Evolutionary conservation across 1,139 yeast species (phyloP), one percentile per base, ranked within the genome.

Genomic region (Taphrina communis): DNA sequence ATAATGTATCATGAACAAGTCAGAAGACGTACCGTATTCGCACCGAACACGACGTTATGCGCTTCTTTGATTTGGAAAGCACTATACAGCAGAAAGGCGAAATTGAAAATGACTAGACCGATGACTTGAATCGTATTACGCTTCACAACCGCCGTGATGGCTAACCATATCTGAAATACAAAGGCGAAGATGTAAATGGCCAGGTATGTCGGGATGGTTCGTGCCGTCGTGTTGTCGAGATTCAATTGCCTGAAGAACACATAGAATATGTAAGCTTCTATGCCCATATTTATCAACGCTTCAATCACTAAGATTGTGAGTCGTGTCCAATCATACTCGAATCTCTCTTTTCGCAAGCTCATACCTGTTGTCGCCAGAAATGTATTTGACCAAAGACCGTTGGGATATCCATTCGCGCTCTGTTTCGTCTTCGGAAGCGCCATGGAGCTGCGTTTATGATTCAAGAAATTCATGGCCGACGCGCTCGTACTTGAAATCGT

Each of bases 111-210:
- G 42, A 58, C 63, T 31, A 65, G 46, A 6, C 68, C 68, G n/a
- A 65, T 57, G 42, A 65, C 63, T 42, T 65, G 68, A 19, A 65
- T 65, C 12, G 68, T 65, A 19, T 65, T 65, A 41, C 68, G 63
- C 51, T 65, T 57, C 5, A 41, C 63, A 12, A 65, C 39, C 12
- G 68, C 68, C 7, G 57, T 21, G 31, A 65, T 46, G 12, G 68
- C 68, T 25, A 65, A 51, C 48, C 60, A 48, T 17, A 58, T 39
- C 36, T 65, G 68, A 51, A 65, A 65, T 55, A 46, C 50, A 41
- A 65, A 65, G n/a, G 68, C 68, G 42, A 42, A 57, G 14, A 65
- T 65, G 68, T 57, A 65, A 39, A 65, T 65, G 21, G 68, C 63
- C 8, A 65, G 63, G 51, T 65, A 65, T 14, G 68, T 65, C 50